Base-by-base conservation (phyloP, 371 early-diverging fungal species). In the Mortierella sp. region DNA sequence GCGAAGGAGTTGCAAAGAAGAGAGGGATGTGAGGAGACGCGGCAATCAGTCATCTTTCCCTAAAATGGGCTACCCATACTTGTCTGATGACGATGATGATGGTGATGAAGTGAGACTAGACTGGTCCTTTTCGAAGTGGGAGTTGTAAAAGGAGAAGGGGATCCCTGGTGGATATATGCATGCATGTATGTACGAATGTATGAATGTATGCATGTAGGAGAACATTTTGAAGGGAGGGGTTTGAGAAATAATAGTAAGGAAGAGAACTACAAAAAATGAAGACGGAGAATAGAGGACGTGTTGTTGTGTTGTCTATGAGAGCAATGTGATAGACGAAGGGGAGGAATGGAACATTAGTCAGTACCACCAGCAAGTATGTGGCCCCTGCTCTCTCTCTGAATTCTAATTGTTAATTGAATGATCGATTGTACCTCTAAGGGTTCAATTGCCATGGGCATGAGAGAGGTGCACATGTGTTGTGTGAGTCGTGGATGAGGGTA, bases 271-370 rank as follows among this genome's bases (percentile, higher is more conserved):
- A n/a, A n/a, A n/a, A n/a, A n/a, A n/a, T n/a, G n/a, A 38, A 38
- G 42, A 38, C 60, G 34, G 63, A 63, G 34, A 19, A 34, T 13
- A 28, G 58, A 10, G 8, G 34, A 63, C 34, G 63, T 21, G 63
- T 60, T 60, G 31, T 16, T 58, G 10, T 58, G 58, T 60, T 38
- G 60, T 60, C 16, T 63, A n/a, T 63, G 63, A 63, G 63, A 63
- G 63, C 63, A 34, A 63, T 31, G 26, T 26, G 26, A 4, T 26
- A n/a, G n/a, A 55, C n/a, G 21, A 21, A 54, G 54, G n/a, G 11
- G 58, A 26, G 34, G 3, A 16, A 7, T 19, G 63, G 21, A 63
- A 16, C 19, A 19, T 60, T 34, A 14, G 14, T 63, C 19, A 63
- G 63, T 34, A 63, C 63, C 34, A 63, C 34, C 63, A 3, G 31